Conservation (phyloP, 2,329 filamentous ascomycete species). For the Cordyceps cateniannulata region DNA sequence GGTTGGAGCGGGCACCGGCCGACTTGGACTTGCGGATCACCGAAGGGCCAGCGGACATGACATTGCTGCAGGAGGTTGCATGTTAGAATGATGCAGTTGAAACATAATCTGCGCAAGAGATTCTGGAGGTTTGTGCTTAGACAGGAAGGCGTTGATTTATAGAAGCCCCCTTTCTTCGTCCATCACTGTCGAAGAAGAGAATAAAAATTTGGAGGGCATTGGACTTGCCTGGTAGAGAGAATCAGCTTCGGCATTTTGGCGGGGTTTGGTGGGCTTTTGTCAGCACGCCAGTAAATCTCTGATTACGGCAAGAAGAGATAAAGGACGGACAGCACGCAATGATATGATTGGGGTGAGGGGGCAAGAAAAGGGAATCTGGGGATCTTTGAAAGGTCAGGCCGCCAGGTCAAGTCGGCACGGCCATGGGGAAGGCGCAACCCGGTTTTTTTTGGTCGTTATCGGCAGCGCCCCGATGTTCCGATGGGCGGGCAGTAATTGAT, state of each 20-base stretch:
- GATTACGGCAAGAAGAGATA: background rate
- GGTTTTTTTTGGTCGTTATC: conserved; percentile 1
- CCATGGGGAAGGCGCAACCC: background rate
- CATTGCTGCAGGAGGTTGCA: conserved; percentile 49
- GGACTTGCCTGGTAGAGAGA: conserved; percentile 75
- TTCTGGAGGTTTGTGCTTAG: too few relatives aligned
- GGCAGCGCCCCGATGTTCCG: conserved; percentile 6
- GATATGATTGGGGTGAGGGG: conserved; percentile 1
- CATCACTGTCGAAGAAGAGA: background rate
- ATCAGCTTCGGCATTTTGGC: conserved; percentile 66
- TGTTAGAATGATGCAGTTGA: background rate
- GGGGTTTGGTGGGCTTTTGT: background rate
- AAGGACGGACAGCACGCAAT: background rate
- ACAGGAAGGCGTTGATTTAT: too few relatives aligned
- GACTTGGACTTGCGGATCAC: conserved; percentile 69
- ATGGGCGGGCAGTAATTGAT: conserved; percentile 10
- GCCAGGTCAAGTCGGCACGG: conserved; percentile 7
- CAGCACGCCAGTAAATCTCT: background rate
- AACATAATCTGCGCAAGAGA: background rate
- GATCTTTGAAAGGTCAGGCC: conserved; percentile 5
- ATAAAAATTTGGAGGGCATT: conserved; percentile 5
- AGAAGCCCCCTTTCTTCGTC: background rate
- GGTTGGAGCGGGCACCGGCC: conserved; percentile 72
- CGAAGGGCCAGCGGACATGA: conserved; percentile 76
- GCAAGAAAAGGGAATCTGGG: background rate